Conservation (phyloP, 371 early-diverging fungal species). For the Apophysomyces elegans region DNA sequence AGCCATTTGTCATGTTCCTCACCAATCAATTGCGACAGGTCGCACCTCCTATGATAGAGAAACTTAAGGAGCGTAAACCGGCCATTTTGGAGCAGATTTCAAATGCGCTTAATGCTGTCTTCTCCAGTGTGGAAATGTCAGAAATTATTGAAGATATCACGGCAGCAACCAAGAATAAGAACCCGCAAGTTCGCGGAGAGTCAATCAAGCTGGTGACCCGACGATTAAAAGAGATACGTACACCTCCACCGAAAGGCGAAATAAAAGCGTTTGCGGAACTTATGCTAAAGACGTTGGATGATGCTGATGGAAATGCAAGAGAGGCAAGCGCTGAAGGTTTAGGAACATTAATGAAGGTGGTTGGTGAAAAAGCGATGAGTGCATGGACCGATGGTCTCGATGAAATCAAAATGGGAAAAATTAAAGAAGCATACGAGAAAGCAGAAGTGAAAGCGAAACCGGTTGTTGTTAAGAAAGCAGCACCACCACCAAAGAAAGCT, state of each 20-base stretch:
- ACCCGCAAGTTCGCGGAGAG: slow-evolving; percentile 89
- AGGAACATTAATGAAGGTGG: slow-evolving; percentile 88
- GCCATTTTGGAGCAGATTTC: slow-evolving; percentile 84
- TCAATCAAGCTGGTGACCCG: slow-evolving; percentile 72
- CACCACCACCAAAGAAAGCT: slow-evolving; percentile 39
- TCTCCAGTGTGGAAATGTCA: slow-evolving; percentile 62
- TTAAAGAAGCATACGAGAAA: slow-evolving; percentile 85
- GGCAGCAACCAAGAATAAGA: slow-evolving; percentile 79
- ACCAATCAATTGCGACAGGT: slow-evolving; percentile 24
- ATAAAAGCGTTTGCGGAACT: slow-evolving; percentile 77
- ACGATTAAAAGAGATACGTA: slow-evolving; percentile 69
- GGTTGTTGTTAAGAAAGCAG: slow-evolving; percentile 47
- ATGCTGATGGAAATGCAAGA: slow-evolving; percentile 85
- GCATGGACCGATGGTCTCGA: slow-evolving; percentile 85
- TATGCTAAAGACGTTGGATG: slow-evolving; percentile 81
- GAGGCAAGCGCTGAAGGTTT: slow-evolving; percentile 87
- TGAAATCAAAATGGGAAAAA: slow-evolving; percentile 83
- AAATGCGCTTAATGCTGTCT: slow-evolving; percentile 84
- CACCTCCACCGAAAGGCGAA: slow-evolving; percentile 77
- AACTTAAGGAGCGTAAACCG: slow-evolving; percentile 92
- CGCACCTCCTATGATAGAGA: slow-evolving; percentile 79
- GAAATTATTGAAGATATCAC: slow-evolving; percentile 77
- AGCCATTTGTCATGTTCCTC: not conserved
- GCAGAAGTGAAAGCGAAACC: slow-evolving; percentile 77
- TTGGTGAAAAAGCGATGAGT: slow-evolving; percentile 78